phyloP scores from a whole-genome alignment of 352 stramenopile species.

The Globisporangium spinosum region DNA sequence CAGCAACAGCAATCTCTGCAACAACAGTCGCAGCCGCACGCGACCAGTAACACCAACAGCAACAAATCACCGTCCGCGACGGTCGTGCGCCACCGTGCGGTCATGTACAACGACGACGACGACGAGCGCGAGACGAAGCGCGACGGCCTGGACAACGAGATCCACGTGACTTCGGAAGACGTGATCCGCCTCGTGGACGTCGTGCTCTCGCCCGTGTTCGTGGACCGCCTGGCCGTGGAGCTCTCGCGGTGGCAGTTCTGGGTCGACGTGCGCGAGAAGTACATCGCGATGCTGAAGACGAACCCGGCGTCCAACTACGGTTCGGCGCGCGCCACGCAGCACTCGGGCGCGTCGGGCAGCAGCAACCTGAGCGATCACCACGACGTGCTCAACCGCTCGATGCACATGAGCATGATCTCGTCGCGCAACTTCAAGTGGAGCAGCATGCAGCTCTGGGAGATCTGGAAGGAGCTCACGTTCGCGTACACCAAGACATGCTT shows the following conservation, averaged over 20 bases:
- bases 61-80: background rate
- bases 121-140: conserved; percentile 26
- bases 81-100: conserved; percentile 10
- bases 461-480: conserved; percentile 81
- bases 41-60: too few relatives aligned
- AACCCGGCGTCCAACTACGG: conserved; percentile 20
- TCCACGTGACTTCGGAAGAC: conserved; percentile 67
- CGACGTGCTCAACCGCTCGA: conserved; percentile 6
- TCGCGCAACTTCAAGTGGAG: conserved; percentile 74
- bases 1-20: too few relatives aligned
- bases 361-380: conserved; percentile 11
- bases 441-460: conserved; percentile 80
- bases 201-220: conserved; percentile 66
- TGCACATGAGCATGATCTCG: conserved; percentile 23
- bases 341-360: background rate
- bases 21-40: background rate
- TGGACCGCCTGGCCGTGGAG: conserved; percentile 56
- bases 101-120: conserved; percentile 6
- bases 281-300: conserved; percentile 45
- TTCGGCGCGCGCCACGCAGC: background rate
- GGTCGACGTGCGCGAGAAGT: conserved; percentile 74
- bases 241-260: conserved; percentile 80
- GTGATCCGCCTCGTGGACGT: conserved; percentile 75
- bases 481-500: conserved; percentile 83
- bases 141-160: conserved; percentile 39